Conservation (phyloP, 2,329 filamentous ascomycete genomes). For the Blastomyces gilchristii region DNA sequence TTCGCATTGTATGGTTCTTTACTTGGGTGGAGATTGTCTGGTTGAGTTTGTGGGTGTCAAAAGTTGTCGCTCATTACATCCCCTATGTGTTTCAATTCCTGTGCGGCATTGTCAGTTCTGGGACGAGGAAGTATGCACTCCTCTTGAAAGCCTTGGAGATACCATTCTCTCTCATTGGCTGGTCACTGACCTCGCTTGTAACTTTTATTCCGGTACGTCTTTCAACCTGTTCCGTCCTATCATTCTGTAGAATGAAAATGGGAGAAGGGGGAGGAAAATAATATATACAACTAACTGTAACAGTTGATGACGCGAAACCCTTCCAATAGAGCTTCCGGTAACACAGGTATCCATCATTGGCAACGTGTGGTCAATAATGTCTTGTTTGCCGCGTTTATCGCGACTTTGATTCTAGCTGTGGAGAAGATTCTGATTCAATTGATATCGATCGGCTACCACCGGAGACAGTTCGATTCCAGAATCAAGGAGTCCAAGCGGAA, state of each 20-base stretch:
- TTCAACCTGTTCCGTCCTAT: not conserved
- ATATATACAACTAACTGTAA: not conserved
- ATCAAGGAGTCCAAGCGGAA: slow-evolving; percentile 89
- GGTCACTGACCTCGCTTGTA: slow-evolving; percentile 49
- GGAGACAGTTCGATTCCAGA: slow-evolving; percentile 53
- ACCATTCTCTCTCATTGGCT: slow-evolving; percentile 50
- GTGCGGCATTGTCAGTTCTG: slow-evolving; percentile 53
- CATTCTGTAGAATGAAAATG: not conserved
- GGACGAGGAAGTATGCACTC: slow-evolving; percentile 53
- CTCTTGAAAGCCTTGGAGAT: slow-evolving; percentile 50
- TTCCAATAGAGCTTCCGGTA: slow-evolving; percentile 21
- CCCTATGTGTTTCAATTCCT: slow-evolving; percentile 52
- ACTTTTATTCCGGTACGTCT: slow-evolving; percentile 46
- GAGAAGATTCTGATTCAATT: slow-evolving; percentile 54
- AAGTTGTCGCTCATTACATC: slow-evolving; percentile 49
- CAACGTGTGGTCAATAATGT: slow-evolving; percentile 47
- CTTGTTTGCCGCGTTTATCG: slow-evolving; percentile 48
- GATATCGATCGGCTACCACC: slow-evolving; percentile 59
- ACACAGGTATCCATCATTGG: slow-evolving; percentile 38
- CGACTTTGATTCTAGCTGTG: slow-evolving; percentile 46
- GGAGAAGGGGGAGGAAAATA: not conserved
- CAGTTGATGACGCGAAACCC: slow-evolving; percentile 37
- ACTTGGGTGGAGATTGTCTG: slow-evolving; percentile 56
- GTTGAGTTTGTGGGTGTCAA: slow-evolving; percentile 53
- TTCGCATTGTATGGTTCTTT: slow-evolving; percentile 52